Base-by-base conservation (phyloP, 495 filamentous ascomycete genomes). In the Penicillium angulare region DNA sequence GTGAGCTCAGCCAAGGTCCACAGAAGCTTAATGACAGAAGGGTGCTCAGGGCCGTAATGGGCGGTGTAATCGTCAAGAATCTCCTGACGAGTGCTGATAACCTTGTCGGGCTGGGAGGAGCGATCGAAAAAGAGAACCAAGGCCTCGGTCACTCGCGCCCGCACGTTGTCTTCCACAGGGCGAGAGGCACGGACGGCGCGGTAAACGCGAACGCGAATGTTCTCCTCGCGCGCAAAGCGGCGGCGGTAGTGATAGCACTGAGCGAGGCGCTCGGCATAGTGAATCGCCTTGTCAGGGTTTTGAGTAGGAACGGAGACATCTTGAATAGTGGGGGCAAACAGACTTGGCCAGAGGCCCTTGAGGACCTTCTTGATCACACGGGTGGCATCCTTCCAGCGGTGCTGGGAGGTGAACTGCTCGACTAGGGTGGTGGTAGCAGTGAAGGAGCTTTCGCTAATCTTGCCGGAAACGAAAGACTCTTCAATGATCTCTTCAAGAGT, bases 381-480 rank as follows among this genome's bases (percentile, higher is more conserved):
- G 13, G 64, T 69, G n/a, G 67, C 67, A 58, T 73, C 67, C 17
- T 65, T 64, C 67, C 67, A 73, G 31, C 66, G 59, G 52, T 69
- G 67, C 56, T 73, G 66, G 3, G 59, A 54, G 10, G 60, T 51
- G 47, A 67, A 73, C 18, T 57, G 51, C 33, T 61, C 52, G 18
- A 67, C 39, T 32, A 73, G 48, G 20, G 64, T 64, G 24, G 50
- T 53, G 7, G 60, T 60, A 10, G 67, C 62, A 31, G 59, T 58
- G 46, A 63, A 60, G 2, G 65, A 66, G 20, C 55, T 65, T 49
- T 71, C 49, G 41, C 67, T 58, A 16, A 60, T 46, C 39, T 42
- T 56, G 40, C 47, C 45, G 20, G 47, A 52, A 4, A 66, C 64
- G 21, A 59, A 61, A 8, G 68, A 61, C 23, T 71, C 68, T 26